phyloP scores from a whole-genome alignment of 1,284 basidiomycete species.

The Fistulinella cinereoalba region DNA sequence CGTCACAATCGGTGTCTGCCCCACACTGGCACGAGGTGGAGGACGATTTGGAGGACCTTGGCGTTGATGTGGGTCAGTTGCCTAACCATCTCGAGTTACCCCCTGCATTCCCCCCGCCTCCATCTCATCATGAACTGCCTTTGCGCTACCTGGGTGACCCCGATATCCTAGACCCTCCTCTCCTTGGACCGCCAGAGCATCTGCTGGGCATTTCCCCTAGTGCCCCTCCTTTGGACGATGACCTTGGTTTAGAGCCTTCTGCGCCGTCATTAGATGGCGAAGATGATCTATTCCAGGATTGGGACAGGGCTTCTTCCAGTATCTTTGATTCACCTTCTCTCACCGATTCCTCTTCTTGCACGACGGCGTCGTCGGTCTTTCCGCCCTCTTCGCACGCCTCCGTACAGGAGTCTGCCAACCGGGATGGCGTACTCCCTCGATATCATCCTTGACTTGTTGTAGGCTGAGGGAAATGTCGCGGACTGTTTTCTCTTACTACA shows the following conservation, averaged over 20 bases:
- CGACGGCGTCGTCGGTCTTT: not conserved
- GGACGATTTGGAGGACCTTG: slow-evolving; percentile 16
- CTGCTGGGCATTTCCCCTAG: slow-evolving; percentile 40
- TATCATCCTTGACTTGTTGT: slow-evolving; percentile 27
- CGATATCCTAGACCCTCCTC: slow-evolving; percentile 16
- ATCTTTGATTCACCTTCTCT: not conserved
- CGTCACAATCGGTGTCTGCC: slow-evolving; percentile 16
- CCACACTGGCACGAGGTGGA: slow-evolving; percentile 32
- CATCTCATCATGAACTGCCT: slow-evolving; percentile 43
- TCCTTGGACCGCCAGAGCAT: slow-evolving; percentile 42
- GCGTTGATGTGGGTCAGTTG: slow-evolving; percentile 4
- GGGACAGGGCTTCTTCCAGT: slow-evolving; percentile 15
- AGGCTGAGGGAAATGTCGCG: slow-evolving; percentile 1
- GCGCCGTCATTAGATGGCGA: slow-evolving; percentile 38
- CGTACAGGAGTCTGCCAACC: slow-evolving; percentile 3
- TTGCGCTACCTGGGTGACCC: slow-evolving; percentile 34
- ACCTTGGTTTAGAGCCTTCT: slow-evolving; percentile 29
- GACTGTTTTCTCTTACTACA: slow-evolving; percentile 14
- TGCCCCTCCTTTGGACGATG: slow-evolving; percentile 32
- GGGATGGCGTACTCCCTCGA: slow-evolving; percentile 24
- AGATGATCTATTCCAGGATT: slow-evolving; percentile 22
- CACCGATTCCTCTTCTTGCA: slow-evolving; percentile 1
- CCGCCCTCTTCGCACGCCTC: no score
- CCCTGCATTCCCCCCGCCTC: slow-evolving; percentile 35
- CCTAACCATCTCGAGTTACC: slow-evolving; percentile 7